Evolutionary conservation across 371 early-diverging fungal genomes (phyloP).

Genomic region (Haplosporangium sp.): DNA sequence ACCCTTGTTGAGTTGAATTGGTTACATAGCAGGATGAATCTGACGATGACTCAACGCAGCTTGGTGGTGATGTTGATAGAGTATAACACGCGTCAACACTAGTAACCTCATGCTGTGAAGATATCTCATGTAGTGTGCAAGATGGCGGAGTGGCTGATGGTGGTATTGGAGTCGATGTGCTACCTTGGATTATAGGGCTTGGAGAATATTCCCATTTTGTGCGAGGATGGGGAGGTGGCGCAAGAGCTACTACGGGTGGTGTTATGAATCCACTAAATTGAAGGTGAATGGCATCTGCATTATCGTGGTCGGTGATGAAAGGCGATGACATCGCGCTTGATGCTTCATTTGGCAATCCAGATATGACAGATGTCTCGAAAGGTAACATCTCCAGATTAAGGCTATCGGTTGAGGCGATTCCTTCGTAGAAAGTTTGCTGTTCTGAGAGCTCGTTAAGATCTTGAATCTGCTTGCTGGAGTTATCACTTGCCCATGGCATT

Average conservation of each 20-base stretch:
- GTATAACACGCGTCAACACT: not conserved
- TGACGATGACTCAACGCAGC: constrained; percentile 19
- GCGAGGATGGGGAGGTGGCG: constrained; percentile 18
- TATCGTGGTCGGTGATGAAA: not conserved
- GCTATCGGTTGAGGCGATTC: not conserved
- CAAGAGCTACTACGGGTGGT: constrained; percentile 5
- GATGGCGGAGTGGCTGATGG: constrained; percentile 5
- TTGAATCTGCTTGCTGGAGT: constrained; percentile 19
- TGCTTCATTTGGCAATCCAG: not conserved
- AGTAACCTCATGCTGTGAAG: not conserved
- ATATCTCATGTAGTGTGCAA: not conserved
- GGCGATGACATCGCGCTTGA: not conserved
- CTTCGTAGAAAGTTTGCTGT: constrained; percentile 4
- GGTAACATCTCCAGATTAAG: not conserved
- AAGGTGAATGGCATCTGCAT: not conserved
- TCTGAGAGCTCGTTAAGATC: constrained; percentile 20
- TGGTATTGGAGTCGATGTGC: not conserved
- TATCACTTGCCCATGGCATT: constrained; percentile 14
- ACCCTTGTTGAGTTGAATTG: constrained; percentile 29
- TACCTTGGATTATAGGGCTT: constrained; percentile 1
- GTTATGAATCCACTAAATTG: too few relatives aligned
- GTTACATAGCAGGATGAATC: constrained; percentile 40
- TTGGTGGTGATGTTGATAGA: constrained; percentile 7
- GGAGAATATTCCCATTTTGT: not conserved
- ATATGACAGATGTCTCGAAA: not conserved